These are phyloP conservation scores for Stagonosporopsis chrysanthemi DNA, from an alignment of 2,329 filamentous ascomycete genomes.

Conservation along the genomic window DNA sequence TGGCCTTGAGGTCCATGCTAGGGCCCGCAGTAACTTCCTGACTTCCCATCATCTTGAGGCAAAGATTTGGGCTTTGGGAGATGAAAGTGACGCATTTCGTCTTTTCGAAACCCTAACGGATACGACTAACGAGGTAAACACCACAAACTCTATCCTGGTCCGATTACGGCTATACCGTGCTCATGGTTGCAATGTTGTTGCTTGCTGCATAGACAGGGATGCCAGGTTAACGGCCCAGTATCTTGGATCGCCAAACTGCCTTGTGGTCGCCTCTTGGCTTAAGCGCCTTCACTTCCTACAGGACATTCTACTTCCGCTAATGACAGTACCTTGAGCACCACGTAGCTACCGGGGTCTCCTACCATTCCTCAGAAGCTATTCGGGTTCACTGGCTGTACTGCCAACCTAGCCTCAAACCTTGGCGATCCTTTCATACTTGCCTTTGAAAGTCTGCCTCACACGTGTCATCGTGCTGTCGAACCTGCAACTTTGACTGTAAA, in stretches of 20 bases:
- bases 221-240: conserved; percentile 32
- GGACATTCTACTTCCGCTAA: conserved; percentile 39
- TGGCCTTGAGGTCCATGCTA: conserved; percentile 26
- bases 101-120: conserved; percentile 9
- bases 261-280: conserved; percentile 27
- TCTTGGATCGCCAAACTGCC: conserved; percentile 35
- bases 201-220: conserved; percentile 24
- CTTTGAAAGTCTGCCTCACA: conserved; percentile 31
- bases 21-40: conserved; percentile 26
- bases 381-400: conserved; percentile 27
- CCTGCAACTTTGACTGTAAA: conserved; percentile 34
- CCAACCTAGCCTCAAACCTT: conserved; percentile 29
- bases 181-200: conserved; percentile 8
- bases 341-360: conserved; percentile 30
- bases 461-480: conserved; percentile 42
- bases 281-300: conserved; percentile 30
- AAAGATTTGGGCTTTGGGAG: conserved; percentile 15
- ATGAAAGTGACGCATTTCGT: conserved; percentile 15
- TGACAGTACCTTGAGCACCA: conserved; percentile 45
- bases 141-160: not conserved
- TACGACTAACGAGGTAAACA: not conserved
- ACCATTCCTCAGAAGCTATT: conserved; percentile 22
- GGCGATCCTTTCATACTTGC: conserved; percentile 26
- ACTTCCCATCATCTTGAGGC: conserved; percentile 16
- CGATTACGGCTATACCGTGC: conserved; percentile 12